Conservation (phyloP, 2,329 filamentous ascomycete species). For the Neoarthrinium moseri region DNA sequence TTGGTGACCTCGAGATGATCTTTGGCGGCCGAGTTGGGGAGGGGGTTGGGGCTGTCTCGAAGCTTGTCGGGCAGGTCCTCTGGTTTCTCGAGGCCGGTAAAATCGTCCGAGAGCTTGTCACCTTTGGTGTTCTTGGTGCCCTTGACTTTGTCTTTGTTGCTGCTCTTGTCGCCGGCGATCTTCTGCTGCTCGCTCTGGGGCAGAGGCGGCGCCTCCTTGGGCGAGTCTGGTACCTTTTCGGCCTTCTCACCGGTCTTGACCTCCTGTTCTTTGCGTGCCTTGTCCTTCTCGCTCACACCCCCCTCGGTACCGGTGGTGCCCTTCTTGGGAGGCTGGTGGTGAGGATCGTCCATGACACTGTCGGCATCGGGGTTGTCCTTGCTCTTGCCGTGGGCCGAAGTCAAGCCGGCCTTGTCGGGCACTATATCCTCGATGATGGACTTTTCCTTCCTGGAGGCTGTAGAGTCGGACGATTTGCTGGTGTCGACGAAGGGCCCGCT, state of each 20-base stretch:
- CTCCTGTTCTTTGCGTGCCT: conserved; percentile 68
- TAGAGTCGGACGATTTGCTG: conserved; percentile 32
- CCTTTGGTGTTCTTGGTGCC: conserved; percentile 41
- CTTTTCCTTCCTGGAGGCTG: conserved; percentile 35
- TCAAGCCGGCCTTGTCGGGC: conserved; percentile 47
- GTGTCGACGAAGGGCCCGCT: conserved; percentile 74
- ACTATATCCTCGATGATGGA: conserved; percentile 50
- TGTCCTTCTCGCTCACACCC: conserved; percentile 84
- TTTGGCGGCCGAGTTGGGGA: conserved; percentile 65
- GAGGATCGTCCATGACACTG: conserved; percentile 91
- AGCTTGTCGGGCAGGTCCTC: conserved; percentile 76
- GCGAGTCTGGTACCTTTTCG: conserved; percentile 76
- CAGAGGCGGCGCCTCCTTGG: conserved; percentile 80
- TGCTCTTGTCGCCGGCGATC: conserved; percentile 43
- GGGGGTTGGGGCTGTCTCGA: conserved; percentile 70
- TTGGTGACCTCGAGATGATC: conserved; percentile 57
- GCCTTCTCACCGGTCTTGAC: conserved; percentile 62
- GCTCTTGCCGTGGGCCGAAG: conserved; percentile 57
- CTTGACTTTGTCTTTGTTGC: conserved; percentile 39
- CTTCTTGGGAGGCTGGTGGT: conserved; percentile 72
- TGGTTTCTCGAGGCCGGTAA: conserved; percentile 70
- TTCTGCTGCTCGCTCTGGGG: conserved; percentile 80
- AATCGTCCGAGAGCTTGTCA: conserved; percentile 35
- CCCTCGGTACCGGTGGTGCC: conserved; percentile 88
- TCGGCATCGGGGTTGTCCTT: conserved; percentile 67